A percentile compares a stretch with the other conserved stretches of the same genome.
Conservation (phyloP, 192 early-diverging fungal species). For the Hyaloraphidium curvatum region DNA sequence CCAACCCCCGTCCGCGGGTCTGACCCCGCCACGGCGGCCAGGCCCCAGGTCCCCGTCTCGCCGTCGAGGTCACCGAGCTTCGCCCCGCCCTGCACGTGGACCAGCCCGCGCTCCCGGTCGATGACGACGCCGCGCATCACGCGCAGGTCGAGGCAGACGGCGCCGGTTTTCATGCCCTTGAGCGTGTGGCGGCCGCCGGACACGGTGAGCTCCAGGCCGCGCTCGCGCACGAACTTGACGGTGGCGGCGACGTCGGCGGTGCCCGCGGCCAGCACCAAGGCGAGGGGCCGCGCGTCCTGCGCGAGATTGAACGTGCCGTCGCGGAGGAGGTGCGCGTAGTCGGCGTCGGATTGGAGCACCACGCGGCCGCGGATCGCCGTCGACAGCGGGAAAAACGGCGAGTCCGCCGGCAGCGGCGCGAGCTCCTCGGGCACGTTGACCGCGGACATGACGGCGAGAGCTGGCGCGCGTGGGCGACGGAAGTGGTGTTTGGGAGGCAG, state of each 20-base stretch:
- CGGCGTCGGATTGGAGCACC: neutral
- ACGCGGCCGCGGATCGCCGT: neutral
- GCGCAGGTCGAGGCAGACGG: neutral
- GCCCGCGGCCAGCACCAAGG: neutral
- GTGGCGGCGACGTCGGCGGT: neutral
- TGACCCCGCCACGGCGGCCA: neutral
- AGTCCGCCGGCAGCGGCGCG: no score
- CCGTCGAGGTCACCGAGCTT: neutral
- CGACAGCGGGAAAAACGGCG: neutral
- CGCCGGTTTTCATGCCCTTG: neutral
- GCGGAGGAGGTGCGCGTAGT: neutral
- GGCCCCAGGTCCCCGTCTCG: neutral
- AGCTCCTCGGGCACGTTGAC: no score
- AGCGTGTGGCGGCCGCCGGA: slow-evolving; percentile 1
- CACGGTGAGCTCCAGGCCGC: neutral
- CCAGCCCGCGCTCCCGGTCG: neutral
- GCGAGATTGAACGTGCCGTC: neutral
- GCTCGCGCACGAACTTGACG: neutral
- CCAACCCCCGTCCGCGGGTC: slow-evolving; percentile 3
- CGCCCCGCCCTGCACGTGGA: slow-evolving; percentile 4
- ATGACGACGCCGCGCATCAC: neutral
- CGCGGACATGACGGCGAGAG: no score
- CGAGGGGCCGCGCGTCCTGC: neutral
- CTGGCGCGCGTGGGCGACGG: no score
- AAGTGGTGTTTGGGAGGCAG: no score